Base-by-base conservation (phyloP, 345 rosid genomes). In the Barbarea vulgaris region DNA sequence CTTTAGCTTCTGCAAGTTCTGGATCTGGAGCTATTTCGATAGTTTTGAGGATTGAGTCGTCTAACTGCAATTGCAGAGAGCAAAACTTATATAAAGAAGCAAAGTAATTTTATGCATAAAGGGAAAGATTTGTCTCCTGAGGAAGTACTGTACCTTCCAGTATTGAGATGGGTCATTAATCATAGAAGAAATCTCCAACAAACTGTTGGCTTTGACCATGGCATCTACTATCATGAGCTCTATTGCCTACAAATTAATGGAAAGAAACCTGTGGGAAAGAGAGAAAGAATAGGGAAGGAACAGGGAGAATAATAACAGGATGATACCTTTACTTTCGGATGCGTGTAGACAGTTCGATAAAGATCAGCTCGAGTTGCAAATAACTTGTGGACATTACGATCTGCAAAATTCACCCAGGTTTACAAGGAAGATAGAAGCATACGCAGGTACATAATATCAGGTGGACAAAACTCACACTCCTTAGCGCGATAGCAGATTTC, bases 221-320 rank as follows among this genome's bases (percentile, higher is more conserved):
- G 97, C 97, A 86, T 94, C 98, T 61, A 85, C 95, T 50, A 90
- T 47, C 98, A 94, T 94, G 69, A 88, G 95, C 84, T 90, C 97
- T 69, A 87, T 78, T 30, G 97, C 98, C 98, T 94, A 87, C 74
- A 83, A 24, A 64, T 21, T 33, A 74, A 33, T 41, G 57, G 53
- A 47, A 12, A 34, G 7, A 24, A 33, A 61, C 52, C 54, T 42
- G 50, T 59, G 30, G 42, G 41, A n/a, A 60, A 58, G 11, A 53
- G 58, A 36, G 48, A 21, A 13, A 27, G 7, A 15, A n/a, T 60
- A 28, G 39, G 8, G 5, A 63, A 33, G 44, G 19, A 50, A 58
- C 14, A 31, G 44, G 18, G 36, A 46, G 41, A 36, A 58, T 50
- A 50, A 66, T 37, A 25, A 27, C 9, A 27, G 28, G 42, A 59